Evolutionary conservation across 2,329 filamentous ascomycete species (phyloP), one percentile per base, ranked within the genome.

Genomic region (Hirsutella thompsonii): DNA sequence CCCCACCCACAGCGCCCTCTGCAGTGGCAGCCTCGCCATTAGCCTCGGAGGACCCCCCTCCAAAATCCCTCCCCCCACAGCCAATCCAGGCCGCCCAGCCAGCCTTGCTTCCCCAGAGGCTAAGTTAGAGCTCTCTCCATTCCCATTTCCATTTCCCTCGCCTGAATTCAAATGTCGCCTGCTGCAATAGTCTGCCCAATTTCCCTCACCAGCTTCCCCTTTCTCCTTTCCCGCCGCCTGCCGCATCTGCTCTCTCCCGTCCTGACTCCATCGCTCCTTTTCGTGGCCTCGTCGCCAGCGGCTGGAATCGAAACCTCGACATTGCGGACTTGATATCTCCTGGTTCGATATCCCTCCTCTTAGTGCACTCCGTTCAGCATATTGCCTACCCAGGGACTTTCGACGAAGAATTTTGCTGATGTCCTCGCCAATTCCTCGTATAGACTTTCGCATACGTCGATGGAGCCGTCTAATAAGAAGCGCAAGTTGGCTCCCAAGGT

Each of bases 401-500:
- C 32, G 32, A 34, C n/a, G n/a, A 9, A 34, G 14, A 14, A 34
- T 34, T 6, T 14, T 34, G 14, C 32, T 34, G 9, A 34, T 34
- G 21, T 14, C 32, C n/a, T 16, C 32, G 30, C 33, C 23, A 20
- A 20, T 14, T 20, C 33, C 33, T 36, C 39, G 5, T 23, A 10
- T 8, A 20, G 28, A 39, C 14, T 37, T 37, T 23, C 42, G 34
- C 46, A 18, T 16, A 5, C 5, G 50, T 53, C 55, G 50, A 66
- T 66, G 63, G 63, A 66, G 55, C 62, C 61, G 47, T 61, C 60
- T 36, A 62, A 49, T 44, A 66, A 66, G 47, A 62, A 61, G 54
- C 59, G 63, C 51, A 64, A 64, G 56, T 55, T 66, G 56, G 63
- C 63, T 51, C 63, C 63, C 29, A 66, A 65, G 49, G 59, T 63